A percentile compares a stretch with the other conserved stretches of the same genome.
phyloP scores from a whole-genome alignment of 2,329 filamentous ascomycete species.

The Plectosphaerella cucumerina region DNA sequence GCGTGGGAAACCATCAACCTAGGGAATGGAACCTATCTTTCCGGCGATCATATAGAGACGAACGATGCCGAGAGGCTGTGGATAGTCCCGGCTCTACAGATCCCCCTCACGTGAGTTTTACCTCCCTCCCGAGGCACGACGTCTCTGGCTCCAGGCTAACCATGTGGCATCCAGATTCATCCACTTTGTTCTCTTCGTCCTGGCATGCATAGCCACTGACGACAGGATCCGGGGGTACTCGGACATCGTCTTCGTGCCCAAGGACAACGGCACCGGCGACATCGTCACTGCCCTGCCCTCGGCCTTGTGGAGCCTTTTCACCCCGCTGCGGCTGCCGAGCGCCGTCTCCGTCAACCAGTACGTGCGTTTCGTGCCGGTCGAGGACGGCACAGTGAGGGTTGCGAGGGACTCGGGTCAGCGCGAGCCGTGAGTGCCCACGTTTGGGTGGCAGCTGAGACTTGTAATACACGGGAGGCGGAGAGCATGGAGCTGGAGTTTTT shows the following conservation, averaged over 20 bases:
- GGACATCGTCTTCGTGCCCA: slow-evolving; percentile 11
- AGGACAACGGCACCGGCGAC: slow-evolving; percentile 5
- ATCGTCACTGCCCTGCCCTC: slow-evolving; percentile 11
- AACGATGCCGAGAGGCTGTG: not conserved
- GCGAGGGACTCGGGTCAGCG: slow-evolving; percentile 1
- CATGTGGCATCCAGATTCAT: slow-evolving; percentile 1
- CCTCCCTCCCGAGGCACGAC: not conserved
- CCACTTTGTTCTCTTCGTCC: slow-evolving; percentile 11
- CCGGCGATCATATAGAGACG: not conserved
- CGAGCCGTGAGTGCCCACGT: not conserved
- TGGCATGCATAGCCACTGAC: slow-evolving; percentile 11
- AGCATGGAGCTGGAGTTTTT: too few relatives aligned
- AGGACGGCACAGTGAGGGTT: slow-evolving; percentile 10
- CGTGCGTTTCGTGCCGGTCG: slow-evolving; percentile 10
- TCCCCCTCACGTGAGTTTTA: not conserved
- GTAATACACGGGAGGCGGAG: too few relatives aligned
- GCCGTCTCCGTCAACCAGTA: slow-evolving; percentile 13
- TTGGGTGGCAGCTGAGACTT: too few relatives aligned
- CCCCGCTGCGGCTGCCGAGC: slow-evolving; percentile 6
- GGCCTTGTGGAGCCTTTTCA: slow-evolving; percentile 9
- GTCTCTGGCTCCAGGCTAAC: not conserved
- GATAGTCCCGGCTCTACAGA: not conserved
- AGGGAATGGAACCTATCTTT: too few relatives aligned
- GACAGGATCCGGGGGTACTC: slow-evolving; percentile 5
- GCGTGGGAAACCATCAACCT: too few relatives aligned